Conservation (phyloP, 208 protist species). For the Acanthamoeba culbertsoni region DNA sequence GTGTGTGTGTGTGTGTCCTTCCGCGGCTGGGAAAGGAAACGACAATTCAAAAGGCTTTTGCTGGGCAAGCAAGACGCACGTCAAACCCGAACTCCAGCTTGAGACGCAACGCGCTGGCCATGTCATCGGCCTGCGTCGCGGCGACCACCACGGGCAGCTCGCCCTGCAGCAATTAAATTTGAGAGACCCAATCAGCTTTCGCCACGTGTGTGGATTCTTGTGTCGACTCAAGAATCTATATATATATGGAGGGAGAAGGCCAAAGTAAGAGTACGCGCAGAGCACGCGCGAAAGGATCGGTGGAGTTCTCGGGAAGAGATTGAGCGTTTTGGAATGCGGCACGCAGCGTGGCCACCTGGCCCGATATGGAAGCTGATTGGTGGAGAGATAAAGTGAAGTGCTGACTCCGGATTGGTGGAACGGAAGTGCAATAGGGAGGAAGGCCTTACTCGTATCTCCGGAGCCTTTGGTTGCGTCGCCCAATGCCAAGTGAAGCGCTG, state of each 20-base stretch:
- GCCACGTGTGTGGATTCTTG: no score
- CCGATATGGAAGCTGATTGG: background rate
- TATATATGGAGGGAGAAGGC: background rate
- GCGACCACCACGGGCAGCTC: background rate
- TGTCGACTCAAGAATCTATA: no score
- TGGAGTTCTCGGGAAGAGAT: background rate
- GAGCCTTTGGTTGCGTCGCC: background rate
- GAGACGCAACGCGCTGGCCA: background rate
- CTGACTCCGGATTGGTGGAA: no score
- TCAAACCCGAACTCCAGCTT: conserved; percentile 20
- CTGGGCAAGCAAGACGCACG: background rate
- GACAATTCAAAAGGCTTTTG: background rate
- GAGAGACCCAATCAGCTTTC: no score
- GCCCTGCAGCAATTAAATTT: background rate
- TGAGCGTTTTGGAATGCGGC: background rate
- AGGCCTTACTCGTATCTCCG: background rate
- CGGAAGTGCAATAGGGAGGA: no score
- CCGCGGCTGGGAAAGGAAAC: no score
- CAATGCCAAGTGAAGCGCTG: background rate
- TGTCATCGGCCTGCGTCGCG: background rate
- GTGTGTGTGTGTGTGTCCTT: no score
- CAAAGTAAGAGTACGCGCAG: background rate
- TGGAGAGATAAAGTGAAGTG: background rate
- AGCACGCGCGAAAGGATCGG: background rate
- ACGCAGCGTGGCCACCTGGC: background rate